These are phyloP conservation scores for Vaccinium vitisidaea DNA, from an alignment of 148 eudicot species.

Conservation along the genomic window DNA sequence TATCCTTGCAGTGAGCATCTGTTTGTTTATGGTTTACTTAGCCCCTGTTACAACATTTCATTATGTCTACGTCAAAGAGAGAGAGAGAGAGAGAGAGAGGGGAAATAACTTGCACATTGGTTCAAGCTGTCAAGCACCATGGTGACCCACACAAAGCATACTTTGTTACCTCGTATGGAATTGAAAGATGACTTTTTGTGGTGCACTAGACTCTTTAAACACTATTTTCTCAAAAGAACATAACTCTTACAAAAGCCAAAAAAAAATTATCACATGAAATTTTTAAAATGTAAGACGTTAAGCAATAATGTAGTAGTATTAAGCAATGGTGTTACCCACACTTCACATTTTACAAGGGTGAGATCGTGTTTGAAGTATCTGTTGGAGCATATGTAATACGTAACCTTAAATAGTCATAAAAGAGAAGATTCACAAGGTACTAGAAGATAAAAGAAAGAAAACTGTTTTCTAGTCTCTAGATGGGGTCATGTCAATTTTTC, in stretches of 20 bases:
- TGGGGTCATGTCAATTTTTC: background rate
- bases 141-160: too few species aligned
- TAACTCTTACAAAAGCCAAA: background rate
- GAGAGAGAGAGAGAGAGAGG: background rate
- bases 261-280: background rate
- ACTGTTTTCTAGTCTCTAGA: background rate
- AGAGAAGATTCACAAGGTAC: background rate
- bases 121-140: background rate
- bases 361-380: background rate
- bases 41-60: background rate
- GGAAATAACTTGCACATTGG: background rate
- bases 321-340: background rate
- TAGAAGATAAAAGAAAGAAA: background rate
- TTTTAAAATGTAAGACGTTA: background rate
- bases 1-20: background rate
- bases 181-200: background rate
- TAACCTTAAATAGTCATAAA: background rate
- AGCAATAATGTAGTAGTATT: background rate
- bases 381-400: background rate
- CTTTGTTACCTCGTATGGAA: background rate
- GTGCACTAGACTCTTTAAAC: background rate
- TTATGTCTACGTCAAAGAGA: background rate
- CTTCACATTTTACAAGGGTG: background rate
- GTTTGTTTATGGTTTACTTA: background rate
- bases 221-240: background rate